Conservation (phyloP, 441 rosid genomes). For the Adansonia madagascariensis region DNA sequence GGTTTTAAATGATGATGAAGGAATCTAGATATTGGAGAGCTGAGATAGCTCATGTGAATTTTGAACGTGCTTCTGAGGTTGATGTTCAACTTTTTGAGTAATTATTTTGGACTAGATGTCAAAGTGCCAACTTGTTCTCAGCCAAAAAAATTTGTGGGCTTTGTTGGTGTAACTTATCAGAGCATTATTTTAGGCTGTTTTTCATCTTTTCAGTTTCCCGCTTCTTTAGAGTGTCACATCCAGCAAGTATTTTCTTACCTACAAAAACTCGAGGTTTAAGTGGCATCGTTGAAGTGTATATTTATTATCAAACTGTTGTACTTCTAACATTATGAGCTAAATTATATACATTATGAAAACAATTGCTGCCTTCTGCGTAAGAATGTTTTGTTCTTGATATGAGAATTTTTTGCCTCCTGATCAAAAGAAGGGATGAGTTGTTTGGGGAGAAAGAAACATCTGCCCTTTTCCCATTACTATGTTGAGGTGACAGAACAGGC, state of each 20-base stretch:
- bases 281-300: background rate
- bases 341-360: background rate
- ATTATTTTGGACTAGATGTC: background rate
- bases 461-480: too few species aligned
- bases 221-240: background rate
- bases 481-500: too few species aligned
- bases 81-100: background rate
- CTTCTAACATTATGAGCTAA: background rate
- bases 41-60: background rate
- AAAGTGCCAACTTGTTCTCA: background rate
- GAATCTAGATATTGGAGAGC: background rate
- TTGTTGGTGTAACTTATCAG: background rate
- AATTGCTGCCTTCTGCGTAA: background rate
- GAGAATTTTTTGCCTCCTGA: background rate
- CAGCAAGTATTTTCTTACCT: background rate
- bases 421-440: background rate
- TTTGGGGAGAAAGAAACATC: background rate
- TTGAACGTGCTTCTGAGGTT: background rate
- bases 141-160: background rate
- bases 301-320: background rate
- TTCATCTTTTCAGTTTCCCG: background rate
- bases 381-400: background rate
- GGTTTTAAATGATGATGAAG: constrained; percentile 32
- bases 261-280: background rate
- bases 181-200: background rate